phyloP scores from a whole-genome alignment of 2,329 filamentous ascomycete genomes.

The Sclerotinia glacialis region DNA sequence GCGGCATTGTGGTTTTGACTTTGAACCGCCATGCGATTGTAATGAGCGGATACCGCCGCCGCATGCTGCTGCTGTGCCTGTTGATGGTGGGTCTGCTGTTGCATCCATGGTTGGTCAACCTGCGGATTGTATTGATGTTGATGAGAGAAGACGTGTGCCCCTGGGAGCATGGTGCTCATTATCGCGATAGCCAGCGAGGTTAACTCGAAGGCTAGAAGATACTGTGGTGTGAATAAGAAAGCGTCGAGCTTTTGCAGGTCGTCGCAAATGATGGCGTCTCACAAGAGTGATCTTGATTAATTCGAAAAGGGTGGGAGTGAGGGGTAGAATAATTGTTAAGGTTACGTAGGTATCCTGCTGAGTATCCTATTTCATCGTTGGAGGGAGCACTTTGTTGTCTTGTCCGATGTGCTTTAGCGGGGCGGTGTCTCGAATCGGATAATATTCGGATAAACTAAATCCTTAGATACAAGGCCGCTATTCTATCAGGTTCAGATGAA shows the following conservation, averaged over 20 bases:
- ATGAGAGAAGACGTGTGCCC: slow-evolving; percentile 63
- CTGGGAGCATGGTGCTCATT: slow-evolving; percentile 54
- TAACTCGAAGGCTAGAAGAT: slow-evolving; percentile 28
- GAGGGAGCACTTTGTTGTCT: slow-evolving; percentile 6
- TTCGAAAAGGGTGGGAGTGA: slow-evolving; percentile 11
- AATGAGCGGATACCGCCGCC: slow-evolving; percentile 50
- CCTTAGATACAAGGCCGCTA: slow-evolving; percentile 3
- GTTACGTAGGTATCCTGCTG: slow-evolving; percentile 16
- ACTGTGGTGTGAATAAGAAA: slow-evolving; percentile 3
- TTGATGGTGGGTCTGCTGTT: slow-evolving; percentile 46
- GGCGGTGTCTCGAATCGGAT: background rate
- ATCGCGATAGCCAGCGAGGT: slow-evolving; percentile 27
- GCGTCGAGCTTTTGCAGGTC: background rate
- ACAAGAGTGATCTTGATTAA: background rate
- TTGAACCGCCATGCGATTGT: slow-evolving; percentile 67
- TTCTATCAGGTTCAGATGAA: background rate
- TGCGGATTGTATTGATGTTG: slow-evolving; percentile 62
- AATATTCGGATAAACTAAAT: background rate
- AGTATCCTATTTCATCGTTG: slow-evolving; percentile 12
- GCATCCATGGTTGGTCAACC: slow-evolving; percentile 63
- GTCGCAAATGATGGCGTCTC: slow-evolving; percentile 2
- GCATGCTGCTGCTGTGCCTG: slow-evolving; percentile 43
- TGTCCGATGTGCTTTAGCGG: slow-evolving; percentile 17
- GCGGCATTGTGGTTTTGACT: slow-evolving; percentile 50
- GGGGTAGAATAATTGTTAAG: slow-evolving; percentile 18